Conservation (phyloP, 1,284 basidiomycete genomes). For the Sutorius eximius region DNA sequence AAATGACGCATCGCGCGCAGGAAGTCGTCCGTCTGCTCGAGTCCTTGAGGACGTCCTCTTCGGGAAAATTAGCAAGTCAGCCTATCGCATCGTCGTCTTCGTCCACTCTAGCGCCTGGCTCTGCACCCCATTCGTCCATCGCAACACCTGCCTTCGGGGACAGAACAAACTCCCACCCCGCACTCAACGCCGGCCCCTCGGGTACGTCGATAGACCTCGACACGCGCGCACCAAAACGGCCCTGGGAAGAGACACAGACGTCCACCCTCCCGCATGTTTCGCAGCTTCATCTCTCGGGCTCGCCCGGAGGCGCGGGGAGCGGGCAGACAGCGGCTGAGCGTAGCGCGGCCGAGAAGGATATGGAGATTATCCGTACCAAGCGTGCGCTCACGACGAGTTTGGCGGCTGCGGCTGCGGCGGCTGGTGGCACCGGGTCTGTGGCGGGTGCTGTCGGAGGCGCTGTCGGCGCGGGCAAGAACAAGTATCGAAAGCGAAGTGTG, state of each 20-base stretch:
- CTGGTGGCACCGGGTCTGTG: slow-evolving; percentile 24
- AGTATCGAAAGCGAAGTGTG: slow-evolving; percentile 79
- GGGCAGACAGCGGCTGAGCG: slow-evolving; percentile 37
- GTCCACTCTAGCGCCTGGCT: slow-evolving; percentile 12
- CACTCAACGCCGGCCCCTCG: slow-evolving; percentile 21
- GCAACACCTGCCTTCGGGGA: slow-evolving; percentile 24
- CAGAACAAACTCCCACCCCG: slow-evolving; percentile 18
- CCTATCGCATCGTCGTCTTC: slow-evolving; percentile 6
- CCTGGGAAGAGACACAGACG: slow-evolving; percentile 63
- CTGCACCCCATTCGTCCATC: slow-evolving; percentile 20
- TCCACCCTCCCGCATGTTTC: slow-evolving; percentile 26
- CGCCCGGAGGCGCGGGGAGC: slow-evolving; percentile 6
- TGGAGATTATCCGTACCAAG: slow-evolving; percentile 77
- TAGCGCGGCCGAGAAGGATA: slow-evolving; percentile 71
- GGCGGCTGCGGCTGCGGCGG: slow-evolving; percentile 42
- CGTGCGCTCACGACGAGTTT: slow-evolving; percentile 61
- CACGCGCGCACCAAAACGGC: slow-evolving; percentile 63
- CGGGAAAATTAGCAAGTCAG: slow-evolving; percentile 15
- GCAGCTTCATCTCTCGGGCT: slow-evolving; percentile 28
- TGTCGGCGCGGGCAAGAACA: slow-evolving; percentile 51
- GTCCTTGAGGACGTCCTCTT: slow-evolving; percentile 47
- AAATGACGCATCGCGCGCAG: slow-evolving; percentile 65
- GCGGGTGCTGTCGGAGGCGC: slow-evolving; percentile 28
- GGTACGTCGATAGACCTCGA: slow-evolving; percentile 27
- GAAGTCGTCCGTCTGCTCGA: slow-evolving; percentile 67